Evolutionary conservation across 2,329 filamentous ascomycete genomes (phyloP).

Genomic region (Colletotrichum gigasporum): DNA sequence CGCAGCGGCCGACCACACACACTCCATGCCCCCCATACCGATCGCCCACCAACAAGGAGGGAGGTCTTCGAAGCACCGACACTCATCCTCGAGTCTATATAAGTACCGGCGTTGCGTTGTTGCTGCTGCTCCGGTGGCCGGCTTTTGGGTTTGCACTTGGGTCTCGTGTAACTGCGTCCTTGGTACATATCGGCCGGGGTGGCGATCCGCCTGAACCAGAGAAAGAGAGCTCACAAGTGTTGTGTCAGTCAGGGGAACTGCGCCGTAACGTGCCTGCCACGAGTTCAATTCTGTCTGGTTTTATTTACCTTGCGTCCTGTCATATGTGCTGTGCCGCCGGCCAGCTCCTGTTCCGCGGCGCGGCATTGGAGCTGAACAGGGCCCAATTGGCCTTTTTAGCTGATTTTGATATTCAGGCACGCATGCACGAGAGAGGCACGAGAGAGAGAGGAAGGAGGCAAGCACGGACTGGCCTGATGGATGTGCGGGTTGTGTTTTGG

Average conservation of each 20-base stretch:
- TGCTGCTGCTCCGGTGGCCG: too few species aligned
- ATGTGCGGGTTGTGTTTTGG: not conserved
- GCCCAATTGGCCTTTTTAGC: not conserved
- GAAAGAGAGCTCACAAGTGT: too few species aligned
- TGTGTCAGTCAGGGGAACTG: not conserved
- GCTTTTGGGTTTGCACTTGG: too few species aligned
- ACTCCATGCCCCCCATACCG: not conserved
- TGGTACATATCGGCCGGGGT: too few species aligned
- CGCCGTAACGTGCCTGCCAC: not conserved
- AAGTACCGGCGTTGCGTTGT: too few species aligned
- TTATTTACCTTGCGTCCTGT: not conserved
- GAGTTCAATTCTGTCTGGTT: not conserved
- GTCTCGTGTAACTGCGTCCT: too few species aligned
- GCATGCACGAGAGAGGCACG: not conserved
- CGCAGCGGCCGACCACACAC: too few species aligned
- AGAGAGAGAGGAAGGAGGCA: not conserved
- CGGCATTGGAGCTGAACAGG: not conserved
- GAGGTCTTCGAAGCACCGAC: not conserved
- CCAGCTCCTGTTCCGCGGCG: not conserved
- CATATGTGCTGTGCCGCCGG: slow-evolving; percentile 8
- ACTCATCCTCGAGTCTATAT: not conserved
- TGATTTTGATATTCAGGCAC: slow-evolving; percentile 13
- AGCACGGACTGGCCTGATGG: slow-evolving; percentile 9
- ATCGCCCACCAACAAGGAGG: not conserved
- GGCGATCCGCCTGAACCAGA: too few species aligned